Conservation (phyloP, 495 filamentous ascomycete genomes). For the Penicillium daleae region DNA sequence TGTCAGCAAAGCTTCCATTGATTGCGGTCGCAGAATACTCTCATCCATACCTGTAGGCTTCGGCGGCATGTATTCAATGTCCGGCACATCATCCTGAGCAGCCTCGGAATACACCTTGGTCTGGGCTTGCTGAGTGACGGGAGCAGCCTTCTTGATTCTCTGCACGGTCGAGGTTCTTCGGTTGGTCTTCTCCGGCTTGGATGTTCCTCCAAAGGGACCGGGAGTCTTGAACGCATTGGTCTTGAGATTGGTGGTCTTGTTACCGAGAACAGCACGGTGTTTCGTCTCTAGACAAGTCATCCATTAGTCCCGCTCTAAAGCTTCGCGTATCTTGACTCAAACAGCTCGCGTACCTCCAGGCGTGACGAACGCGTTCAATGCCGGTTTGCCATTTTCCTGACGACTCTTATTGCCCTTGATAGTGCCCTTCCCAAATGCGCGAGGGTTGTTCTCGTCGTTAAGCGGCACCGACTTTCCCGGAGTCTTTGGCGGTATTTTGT, state of each 20-base stretch:
- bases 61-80: constrained; percentile 78
- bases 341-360: constrained; percentile 67
- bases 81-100: constrained; percentile 64
- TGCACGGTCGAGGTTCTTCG: constrained; percentile 56
- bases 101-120: constrained; percentile 34
- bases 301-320: constrained; percentile 29
- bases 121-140: constrained; percentile 39
- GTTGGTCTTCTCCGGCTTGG: constrained; percentile 49
- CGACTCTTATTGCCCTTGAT: constrained; percentile 64
- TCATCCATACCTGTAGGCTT: constrained; percentile 55
- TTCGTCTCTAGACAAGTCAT: constrained; percentile 55
- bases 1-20: constrained; percentile 43
- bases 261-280: constrained; percentile 79
- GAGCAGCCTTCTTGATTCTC: constrained; percentile 49
- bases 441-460: constrained; percentile 83
- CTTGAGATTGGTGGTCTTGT: constrained; percentile 97
- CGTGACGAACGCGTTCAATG: constrained; percentile 75
- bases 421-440: constrained; percentile 66
- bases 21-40: constrained; percentile 22
- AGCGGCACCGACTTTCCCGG: constrained; percentile 83
- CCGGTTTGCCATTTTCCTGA: constrained; percentile 65
- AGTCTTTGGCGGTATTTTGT: constrained; percentile 72
- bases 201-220: constrained; percentile 48
- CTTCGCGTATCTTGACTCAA: background rate
- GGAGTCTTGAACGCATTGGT: constrained; percentile 70